phyloP scores from a whole-genome alignment of 148 eudicot genomes.

The Polygonum aviculare region DNA sequence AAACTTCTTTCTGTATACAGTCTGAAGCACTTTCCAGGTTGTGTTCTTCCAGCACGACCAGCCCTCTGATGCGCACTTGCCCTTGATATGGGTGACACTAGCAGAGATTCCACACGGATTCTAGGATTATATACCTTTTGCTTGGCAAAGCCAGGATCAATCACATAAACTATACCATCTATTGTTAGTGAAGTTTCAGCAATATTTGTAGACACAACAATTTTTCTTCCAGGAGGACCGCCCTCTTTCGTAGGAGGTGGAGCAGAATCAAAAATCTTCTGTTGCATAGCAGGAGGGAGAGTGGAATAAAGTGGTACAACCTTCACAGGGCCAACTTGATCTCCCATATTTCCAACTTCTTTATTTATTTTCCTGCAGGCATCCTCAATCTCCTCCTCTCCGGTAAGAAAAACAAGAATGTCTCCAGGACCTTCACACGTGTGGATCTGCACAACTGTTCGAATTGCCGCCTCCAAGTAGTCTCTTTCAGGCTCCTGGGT shows the following conservation, averaged over 20 bases:
- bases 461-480: constrained; percentile 83
- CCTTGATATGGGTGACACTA: constrained; percentile 65
- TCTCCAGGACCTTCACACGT: constrained; percentile 67
- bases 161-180: constrained; percentile 66
- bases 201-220: constrained; percentile 66
- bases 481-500: constrained; percentile 85
- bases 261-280: constrained; percentile 66
- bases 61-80: constrained; percentile 74
- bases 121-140: constrained; percentile 66
- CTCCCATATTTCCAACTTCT: constrained; percentile 43
- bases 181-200: constrained; percentile 72
- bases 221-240: constrained; percentile 66
- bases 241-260: constrained; percentile 56
- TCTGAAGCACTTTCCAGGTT: constrained; percentile 68
- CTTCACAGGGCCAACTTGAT: constrained; percentile 47
- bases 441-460: constrained; percentile 78
- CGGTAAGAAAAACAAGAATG: constrained; percentile 64
- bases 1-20: constrained; percentile 75
- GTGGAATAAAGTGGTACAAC: constrained; percentile 63
- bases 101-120: constrained; percentile 57
- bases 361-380: constrained; percentile 44
- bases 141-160: constrained; percentile 66
- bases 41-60: constrained; percentile 82
- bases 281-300: constrained; percentile 73
- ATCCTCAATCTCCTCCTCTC: constrained; percentile 75